Evolutionary conservation across 352 stramenopile genomes (phyloP), one percentile per base, ranked within the genome.

Genomic region (Pythium dissotocum): DNA sequence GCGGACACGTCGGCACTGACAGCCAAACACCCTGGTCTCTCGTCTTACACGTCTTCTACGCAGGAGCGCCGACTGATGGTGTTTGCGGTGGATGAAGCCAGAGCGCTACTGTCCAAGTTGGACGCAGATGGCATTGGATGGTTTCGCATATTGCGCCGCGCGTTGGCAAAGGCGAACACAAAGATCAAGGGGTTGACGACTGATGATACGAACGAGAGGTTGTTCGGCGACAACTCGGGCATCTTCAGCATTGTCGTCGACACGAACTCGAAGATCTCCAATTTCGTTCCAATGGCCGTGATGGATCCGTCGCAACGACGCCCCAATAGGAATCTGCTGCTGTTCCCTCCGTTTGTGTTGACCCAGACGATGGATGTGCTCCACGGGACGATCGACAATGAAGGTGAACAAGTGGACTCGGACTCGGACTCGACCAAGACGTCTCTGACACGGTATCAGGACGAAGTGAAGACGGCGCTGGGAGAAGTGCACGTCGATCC

Each of bases 281-380:
- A 32, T 24, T 33, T 35, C 32, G 10, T 56, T 24, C n/a, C 32
- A 16, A 6, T 21, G n/a, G 16, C 21, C 13, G 38, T 32, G 3
- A 28, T 42, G 8, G 28, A 48, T 30, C 56, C 12, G 8, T 56
- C 12, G 28, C 30, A 91, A 85, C 91, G 81, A 81, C 13, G 1
- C 14, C 89, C 80, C 74, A 67, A 83, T 87, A 85, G 90, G 65
- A 69, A 66, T 77, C 76, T 52, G 18, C 83, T 73, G 7, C 53
- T 48, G 8, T 79, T 93, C 75, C 82, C 85, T 69, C 75, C 81
- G 68, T 85, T 90, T 63, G 58, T 89, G 58, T 78, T 88, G 74
- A 82, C 68, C 2, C n/a, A 71, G 2, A 76, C 69, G 26, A 73
- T 76, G 61, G 72, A 78, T 44, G 36, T 63, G 8, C 60, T 63